Conservation (phyloP, 305 asterid species). For the Fraxinus sp. region DNA sequence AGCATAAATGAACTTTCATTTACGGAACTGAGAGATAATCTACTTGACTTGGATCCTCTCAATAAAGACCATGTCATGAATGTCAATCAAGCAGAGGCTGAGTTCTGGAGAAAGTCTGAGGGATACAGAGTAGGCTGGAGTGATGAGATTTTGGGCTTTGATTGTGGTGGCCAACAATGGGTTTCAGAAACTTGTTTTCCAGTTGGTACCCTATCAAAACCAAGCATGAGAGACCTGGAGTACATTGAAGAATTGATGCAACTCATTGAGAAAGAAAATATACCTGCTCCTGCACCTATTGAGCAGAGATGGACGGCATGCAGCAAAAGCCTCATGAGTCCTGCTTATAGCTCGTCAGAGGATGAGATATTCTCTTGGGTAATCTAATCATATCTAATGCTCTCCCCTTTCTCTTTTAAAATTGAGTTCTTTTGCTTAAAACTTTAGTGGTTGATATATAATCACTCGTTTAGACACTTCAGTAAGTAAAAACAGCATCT, state of each 20-base stretch:
- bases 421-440: not conserved
- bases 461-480: not conserved
- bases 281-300: conserved; percentile 97
- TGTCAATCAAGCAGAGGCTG: conserved; percentile 92
- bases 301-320: conserved; percentile 96
- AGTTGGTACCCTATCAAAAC: conserved; percentile 85
- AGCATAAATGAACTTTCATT: conserved; percentile 63
- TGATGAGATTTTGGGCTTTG: conserved; percentile 92
- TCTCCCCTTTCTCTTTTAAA: not conserved
- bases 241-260: conserved; percentile 70
- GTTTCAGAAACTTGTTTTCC: conserved; percentile 95
- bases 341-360: conserved; percentile 75
- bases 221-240: conserved; percentile 80
- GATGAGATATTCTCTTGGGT: conserved; percentile 94
- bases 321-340: conserved; percentile 90
- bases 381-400: conserved; percentile 21
- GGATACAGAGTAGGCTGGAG: conserved; percentile 97
- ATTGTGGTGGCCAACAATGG: conserved; percentile 99
- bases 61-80: conserved; percentile 70
- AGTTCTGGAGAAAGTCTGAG: conserved; percentile 88
- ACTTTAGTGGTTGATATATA: not conserved
- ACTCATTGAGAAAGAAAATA: conserved; percentile 66
- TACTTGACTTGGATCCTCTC: conserved; percentile 82
- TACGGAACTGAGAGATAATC: conserved; percentile 89
- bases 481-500: not conserved